phyloP scores from a whole-genome alignment of 2,329 filamentous ascomycete genomes.

The Sporothrix brasiliensis region DNA sequence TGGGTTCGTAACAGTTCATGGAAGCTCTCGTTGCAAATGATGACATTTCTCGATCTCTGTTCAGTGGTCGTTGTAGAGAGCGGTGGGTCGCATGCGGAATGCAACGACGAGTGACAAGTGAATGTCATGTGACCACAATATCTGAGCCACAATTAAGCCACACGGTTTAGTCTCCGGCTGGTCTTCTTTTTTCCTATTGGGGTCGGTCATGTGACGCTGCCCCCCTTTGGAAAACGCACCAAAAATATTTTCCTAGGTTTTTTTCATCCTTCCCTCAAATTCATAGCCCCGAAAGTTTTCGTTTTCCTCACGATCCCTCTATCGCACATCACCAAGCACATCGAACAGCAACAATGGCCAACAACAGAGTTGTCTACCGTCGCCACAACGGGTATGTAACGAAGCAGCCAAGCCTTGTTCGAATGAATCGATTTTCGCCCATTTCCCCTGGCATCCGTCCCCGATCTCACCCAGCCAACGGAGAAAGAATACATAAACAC shows the following conservation, averaged over 20 bases:
- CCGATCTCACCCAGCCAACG: conserved; percentile 12
- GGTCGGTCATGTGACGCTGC: conserved; percentile 33
- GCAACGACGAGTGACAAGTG: background rate
- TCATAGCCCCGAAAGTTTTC: conserved; percentile 26
- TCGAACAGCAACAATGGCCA: conserved; percentile 59
- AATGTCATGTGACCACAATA: background rate
- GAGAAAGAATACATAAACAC: background rate
- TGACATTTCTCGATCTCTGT: no score
- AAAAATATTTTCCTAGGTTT: conserved; percentile 35
- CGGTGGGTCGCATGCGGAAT: no score
- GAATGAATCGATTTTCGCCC: background rate
- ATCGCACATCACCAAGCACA: conserved; percentile 38
- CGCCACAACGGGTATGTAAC: conserved; percentile 76
- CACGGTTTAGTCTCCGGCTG: background rate
- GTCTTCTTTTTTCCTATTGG: conserved; percentile 18
- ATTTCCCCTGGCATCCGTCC: background rate
- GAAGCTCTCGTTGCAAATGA: background rate
- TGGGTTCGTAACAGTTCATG: background rate
- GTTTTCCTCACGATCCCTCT: conserved; percentile 27
- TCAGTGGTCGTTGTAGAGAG: no score
- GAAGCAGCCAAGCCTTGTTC: background rate
- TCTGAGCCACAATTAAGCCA: conserved; percentile 6
- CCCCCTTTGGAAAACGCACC: conserved; percentile 35
- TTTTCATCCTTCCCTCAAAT: conserved; percentile 30
- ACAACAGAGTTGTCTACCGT: conserved; percentile 68